Conservation (phyloP, 2,329 filamentous ascomycete species). For the Penicillium sp. region DNA sequence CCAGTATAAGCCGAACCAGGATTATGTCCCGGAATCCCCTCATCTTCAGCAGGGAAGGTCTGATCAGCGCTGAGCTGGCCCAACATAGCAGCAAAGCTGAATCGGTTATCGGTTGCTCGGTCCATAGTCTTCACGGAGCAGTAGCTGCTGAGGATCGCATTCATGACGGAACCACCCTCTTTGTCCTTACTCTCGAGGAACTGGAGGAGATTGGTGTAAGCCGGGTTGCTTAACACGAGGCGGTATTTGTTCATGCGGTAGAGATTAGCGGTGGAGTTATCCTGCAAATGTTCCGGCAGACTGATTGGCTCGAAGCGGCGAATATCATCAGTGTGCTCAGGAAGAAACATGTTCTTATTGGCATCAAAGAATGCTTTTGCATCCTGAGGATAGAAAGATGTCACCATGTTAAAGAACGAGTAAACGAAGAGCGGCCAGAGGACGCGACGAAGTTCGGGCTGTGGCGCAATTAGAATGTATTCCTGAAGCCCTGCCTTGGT, state of each 20-base stretch:
- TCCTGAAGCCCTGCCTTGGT: background rate
- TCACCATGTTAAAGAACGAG: conserved; percentile 76
- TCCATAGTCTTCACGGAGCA: conserved; percentile 59
- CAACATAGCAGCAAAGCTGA: conserved; percentile 58
- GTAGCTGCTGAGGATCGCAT: conserved; percentile 64
- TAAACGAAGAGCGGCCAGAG: conserved; percentile 95
- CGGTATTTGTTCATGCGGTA: conserved; percentile 87
- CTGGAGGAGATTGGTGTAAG: conserved; percentile 76
- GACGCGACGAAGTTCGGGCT: conserved; percentile 83
- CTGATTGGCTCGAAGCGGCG: conserved; percentile 69
- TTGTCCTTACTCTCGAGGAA: conserved; percentile 85
- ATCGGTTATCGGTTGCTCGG: conserved; percentile 55
- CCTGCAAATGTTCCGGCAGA: conserved; percentile 70
- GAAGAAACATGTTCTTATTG: conserved; percentile 67
- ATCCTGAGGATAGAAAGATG: conserved; percentile 67
- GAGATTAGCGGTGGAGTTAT: conserved; percentile 72
- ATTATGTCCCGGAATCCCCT: conserved; percentile 65
- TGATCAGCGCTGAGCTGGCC: conserved; percentile 52
- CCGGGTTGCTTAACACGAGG: conserved; percentile 80
- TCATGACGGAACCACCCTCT: conserved; percentile 73
- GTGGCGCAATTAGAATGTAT: conserved; percentile 12
- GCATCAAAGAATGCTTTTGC: conserved; percentile 68
- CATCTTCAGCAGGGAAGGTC: conserved; percentile 62
- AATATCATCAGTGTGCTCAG: conserved; percentile 75
- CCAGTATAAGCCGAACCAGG: conserved; percentile 61